Percentiles rank a stretch among this genome's conserved stretches.
Conservation (phyloP, 371 early-diverging fungal genomes). For the Coemansia sp. region DNA sequence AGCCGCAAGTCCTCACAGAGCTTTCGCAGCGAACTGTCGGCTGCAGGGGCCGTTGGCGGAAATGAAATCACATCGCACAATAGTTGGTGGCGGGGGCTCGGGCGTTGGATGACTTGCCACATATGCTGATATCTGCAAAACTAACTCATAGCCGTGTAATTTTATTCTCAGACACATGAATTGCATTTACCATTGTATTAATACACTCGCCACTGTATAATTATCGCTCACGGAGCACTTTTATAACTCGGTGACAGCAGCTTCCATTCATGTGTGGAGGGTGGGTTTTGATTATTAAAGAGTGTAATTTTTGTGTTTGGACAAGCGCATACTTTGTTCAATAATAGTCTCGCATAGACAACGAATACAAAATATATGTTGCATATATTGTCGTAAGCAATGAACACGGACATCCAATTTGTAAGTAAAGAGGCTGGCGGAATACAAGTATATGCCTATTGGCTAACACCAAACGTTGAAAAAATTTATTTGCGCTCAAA, state of each 20-base stretch:
- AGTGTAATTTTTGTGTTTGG: no score
- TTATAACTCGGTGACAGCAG: background rate
- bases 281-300: no score
- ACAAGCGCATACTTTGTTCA: background rate
- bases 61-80: background rate
- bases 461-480: background rate
- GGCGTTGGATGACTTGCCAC: background rate
- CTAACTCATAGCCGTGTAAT: background rate
- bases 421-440: no score
- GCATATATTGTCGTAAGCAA: background rate
- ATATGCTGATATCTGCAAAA: background rate
- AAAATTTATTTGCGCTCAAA: no score
- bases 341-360: background rate
- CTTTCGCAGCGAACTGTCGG: conserved; percentile 1
- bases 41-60: background rate
- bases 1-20: conserved; percentile 11
- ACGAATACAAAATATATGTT: background rate
- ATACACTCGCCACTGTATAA: background rate
- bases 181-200: background rate
- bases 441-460: background rate
- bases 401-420: background rate
- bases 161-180: background rate
- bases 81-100: background rate
- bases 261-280: no score
- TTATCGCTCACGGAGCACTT: background rate